Evolutionary conservation across 345 rosid species (phyloP).

Genomic region (Salix brachista): DNA sequence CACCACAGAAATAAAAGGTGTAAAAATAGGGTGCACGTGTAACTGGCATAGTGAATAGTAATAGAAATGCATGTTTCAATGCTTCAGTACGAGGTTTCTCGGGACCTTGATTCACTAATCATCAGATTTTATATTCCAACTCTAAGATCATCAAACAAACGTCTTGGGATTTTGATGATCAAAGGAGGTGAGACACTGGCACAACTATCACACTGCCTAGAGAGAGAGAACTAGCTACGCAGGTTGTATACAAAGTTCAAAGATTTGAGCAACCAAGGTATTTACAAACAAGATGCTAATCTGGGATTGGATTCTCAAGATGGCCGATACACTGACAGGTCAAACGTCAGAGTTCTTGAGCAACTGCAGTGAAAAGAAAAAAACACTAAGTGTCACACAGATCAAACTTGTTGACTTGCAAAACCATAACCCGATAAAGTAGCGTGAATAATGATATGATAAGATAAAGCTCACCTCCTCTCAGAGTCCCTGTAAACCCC

Average conservation of each 20-base stretch:
- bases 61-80: not conserved
- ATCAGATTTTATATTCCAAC: not conserved
- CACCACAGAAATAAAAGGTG: too few relatives aligned
- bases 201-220: not conserved
- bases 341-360: conserved; percentile 87
- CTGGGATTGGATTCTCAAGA: conserved; percentile 33
- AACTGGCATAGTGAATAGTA: not conserved
- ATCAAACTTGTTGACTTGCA: not conserved
- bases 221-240: not conserved
- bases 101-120: not conserved
- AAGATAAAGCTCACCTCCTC: conserved; percentile 39
- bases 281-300: not conserved
- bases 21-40: too few relatives aligned
- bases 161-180: too few relatives aligned
- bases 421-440: not conserved
- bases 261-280: not conserved
- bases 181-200: too few relatives aligned
- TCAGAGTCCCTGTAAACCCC: conserved; percentile 92
- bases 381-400: not conserved
- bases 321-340: conserved; percentile 62
- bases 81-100: not conserved
- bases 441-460: not conserved
- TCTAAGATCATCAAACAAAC: not conserved
- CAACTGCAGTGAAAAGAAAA: conserved; percentile 49
- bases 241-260: not conserved